phyloP scores from a whole-genome alignment of 441 rosid species.

The Daphne laureola region DNA sequence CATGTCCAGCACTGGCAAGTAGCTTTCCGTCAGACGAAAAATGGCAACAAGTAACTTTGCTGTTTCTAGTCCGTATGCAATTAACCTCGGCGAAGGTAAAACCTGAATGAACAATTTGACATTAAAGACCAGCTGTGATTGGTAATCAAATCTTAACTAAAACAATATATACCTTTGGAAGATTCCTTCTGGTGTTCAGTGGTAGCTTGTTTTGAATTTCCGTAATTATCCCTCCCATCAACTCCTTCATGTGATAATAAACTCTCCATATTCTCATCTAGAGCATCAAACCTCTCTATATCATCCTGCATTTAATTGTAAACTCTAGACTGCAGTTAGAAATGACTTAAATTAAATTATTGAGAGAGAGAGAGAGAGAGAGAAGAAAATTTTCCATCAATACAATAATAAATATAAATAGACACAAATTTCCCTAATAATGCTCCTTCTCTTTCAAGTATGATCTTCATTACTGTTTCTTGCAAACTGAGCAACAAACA shows the following conservation, averaged over 20 bases:
- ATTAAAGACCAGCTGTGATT: conserved; percentile 5
- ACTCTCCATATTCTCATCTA: conserved; percentile 55
- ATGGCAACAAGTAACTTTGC: conserved; percentile 71
- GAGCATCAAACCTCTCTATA: conserved; percentile 42
- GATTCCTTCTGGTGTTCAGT: conserved; percentile 37
- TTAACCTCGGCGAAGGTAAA: conserved; percentile 58
- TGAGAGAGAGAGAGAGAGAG: too few relatives aligned
- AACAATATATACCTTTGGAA: conserved; percentile 33
- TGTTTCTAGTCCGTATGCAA: conserved; percentile 48
- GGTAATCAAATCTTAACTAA: conserved; percentile 4
- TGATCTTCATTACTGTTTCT: too few relatives aligned
- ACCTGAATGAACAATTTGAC: conserved; percentile 28
- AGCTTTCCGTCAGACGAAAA: conserved; percentile 71
- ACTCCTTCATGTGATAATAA: conserved; percentile 42
- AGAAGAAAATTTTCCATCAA: too few relatives aligned
- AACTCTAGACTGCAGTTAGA: too few relatives aligned
- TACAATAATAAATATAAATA: too few relatives aligned
- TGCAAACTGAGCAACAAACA: too few relatives aligned
- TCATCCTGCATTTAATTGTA: conserved; percentile 42
- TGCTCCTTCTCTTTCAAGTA: too few relatives aligned
- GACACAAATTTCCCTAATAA: too few relatives aligned
- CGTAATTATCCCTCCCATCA: conserved; percentile 40
- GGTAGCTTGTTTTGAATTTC: conserved; percentile 37
- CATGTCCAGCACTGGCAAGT: conserved; percentile 69
- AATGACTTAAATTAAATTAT: too few relatives aligned